Conservation (phyloP, 2,329 filamentous ascomycete genomes). For the Eutypa lata region DNA sequence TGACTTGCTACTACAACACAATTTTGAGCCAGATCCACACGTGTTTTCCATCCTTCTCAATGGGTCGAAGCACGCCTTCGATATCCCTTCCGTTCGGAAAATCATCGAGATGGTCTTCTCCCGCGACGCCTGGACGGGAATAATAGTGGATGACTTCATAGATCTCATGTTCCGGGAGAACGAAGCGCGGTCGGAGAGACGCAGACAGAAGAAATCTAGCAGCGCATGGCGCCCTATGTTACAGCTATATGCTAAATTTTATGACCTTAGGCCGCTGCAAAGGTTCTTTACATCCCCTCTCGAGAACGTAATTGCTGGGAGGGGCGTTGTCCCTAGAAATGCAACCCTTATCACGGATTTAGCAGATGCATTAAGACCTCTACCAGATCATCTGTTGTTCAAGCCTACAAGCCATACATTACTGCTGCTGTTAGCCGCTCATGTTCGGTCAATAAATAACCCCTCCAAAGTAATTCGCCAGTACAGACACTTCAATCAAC, state of each 20-base stretch:
- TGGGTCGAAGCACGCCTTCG: slow-evolving; percentile 59
- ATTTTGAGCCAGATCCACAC: slow-evolving; percentile 60
- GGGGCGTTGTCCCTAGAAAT: slow-evolving; percentile 5
- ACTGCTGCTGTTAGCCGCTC: slow-evolving; percentile 23
- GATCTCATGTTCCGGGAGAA: slow-evolving; percentile 46
- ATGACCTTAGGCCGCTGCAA: slow-evolving; percentile 43
- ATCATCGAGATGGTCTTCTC: slow-evolving; percentile 52
- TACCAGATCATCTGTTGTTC: slow-evolving; percentile 17
- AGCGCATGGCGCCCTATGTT: slow-evolving; percentile 46
- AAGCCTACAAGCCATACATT: slow-evolving; percentile 24
- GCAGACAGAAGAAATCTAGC: slow-evolving; percentile 30
- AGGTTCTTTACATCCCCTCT: slow-evolving; percentile 26
- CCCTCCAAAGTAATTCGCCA: slow-evolving; percentile 37
- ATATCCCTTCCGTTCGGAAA: slow-evolving; percentile 51
- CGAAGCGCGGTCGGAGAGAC: slow-evolving; percentile 33
- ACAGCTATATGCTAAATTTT: slow-evolving; percentile 46
- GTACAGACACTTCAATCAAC: slow-evolving; percentile 43
- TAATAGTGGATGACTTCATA: slow-evolving; percentile 50
- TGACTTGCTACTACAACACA: slow-evolving; percentile 56
- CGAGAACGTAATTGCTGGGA: slow-evolving; percentile 15
- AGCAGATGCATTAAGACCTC: slow-evolving; percentile 12
- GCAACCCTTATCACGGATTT: slow-evolving; percentile 12
- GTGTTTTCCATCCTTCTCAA: slow-evolving; percentile 70
- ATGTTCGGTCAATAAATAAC: slow-evolving; percentile 17
- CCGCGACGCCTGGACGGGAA: slow-evolving; percentile 42